Base-by-base conservation (phyloP, 805 yeast species). In the Saturnispora zaruensis region DNA sequence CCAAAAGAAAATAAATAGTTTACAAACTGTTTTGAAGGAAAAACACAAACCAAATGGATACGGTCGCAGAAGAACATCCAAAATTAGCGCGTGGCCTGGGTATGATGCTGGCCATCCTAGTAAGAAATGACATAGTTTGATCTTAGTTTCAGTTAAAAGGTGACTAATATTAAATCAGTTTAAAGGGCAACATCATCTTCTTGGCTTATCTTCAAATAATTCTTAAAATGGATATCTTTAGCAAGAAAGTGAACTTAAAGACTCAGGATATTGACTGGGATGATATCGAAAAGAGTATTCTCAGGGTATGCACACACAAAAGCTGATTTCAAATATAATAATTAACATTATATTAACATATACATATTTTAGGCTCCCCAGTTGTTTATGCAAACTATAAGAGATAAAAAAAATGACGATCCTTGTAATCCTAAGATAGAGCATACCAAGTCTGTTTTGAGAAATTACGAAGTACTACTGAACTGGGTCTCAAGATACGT, bases 41-140 rank as follows among this genome's bases (percentile, higher is more conserved):
- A 53, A 18, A 9, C 40, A 38, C 55, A 23, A 36, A 18, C 21
- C 40, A 16, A 16, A 16, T 36, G 40, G 9, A 8, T 41, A 13
- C 28, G 41, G 14, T n/a, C 36, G 13, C 46, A 53, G 20, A 42
- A 43, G 23, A 38, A 41, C 41, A 21, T 41, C 20, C 16, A 38
- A 42, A 40, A 52, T 44, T 6, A 50, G 48, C 24, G 77, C 87
- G 1, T 81, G 87, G 87, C 87, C 87, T 0, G 85, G 86, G 0
- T 72, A 78, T 13, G 75, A 81, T 55, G 85, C 79, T 56, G 83
- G 84, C 0, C 87, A 81, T 60, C 84, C 85, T 2, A 60, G 62
- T 42, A 57, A 55, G 49, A 44, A 23, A 7, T 44, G 33, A 28
- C 32, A 24, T 26, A 18, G 13, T 24, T 13, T 34, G 14, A 5